Conservation (phyloP, 2,329 filamentous ascomycete genomes). For the Xylariaceae sp. region DNA sequence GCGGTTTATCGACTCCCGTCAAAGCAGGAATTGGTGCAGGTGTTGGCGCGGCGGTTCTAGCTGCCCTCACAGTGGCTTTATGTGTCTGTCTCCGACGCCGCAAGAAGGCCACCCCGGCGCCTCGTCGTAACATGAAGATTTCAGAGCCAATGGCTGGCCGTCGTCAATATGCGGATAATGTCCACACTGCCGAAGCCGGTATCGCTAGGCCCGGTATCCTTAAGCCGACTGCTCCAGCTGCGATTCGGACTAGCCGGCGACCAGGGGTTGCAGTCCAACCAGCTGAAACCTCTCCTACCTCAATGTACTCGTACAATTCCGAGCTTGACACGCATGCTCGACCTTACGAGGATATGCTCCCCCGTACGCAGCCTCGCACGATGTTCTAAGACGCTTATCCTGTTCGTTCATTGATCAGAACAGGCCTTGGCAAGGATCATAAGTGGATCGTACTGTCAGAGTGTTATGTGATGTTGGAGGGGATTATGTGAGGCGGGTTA, state of each 20-base stretch:
- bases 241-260: not conserved
- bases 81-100: conserved; percentile 40
- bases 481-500: no score
- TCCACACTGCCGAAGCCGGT: conserved; percentile 23
- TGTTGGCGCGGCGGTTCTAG: conserved; percentile 41
- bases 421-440: no score
- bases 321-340: conserved; percentile 49
- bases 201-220: conserved; percentile 20
- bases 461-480: no score
- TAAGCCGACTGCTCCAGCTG: conserved; percentile 1
- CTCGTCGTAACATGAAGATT: conserved; percentile 40
- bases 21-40: conserved; percentile 51
- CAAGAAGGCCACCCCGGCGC: conserved; percentile 24
- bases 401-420: no score
- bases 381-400: conserved; percentile 25
- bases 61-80: conserved; percentile 37
- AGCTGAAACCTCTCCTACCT: conserved; percentile 15
- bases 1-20: conserved; percentile 41
- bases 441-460: no score
- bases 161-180: conserved; percentile 31
- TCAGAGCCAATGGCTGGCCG: conserved; percentile 51
- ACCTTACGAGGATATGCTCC: conserved; percentile 58
- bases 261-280: conserved; percentile 6
- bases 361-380: conserved; percentile 46
- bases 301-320: conserved; percentile 25